phyloP scores from a whole-genome alignment of 1,284 basidiomycete genomes.

The Ceratobasidium sp. region DNA sequence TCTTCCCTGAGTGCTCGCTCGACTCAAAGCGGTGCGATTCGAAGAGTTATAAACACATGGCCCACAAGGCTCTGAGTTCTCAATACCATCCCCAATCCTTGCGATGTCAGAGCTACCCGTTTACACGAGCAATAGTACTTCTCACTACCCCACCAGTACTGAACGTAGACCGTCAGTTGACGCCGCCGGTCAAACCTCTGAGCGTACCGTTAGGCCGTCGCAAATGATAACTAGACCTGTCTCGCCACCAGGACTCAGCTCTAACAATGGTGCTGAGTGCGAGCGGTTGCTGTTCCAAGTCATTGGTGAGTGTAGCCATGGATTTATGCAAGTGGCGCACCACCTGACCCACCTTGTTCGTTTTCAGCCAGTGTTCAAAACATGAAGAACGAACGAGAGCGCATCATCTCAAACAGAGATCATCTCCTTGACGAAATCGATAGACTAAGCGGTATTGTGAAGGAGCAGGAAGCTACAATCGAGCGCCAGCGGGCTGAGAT shows the following conservation, averaged over 20 bases:
- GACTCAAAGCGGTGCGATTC: background rate
- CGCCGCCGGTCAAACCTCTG: background rate
- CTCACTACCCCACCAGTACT: background rate
- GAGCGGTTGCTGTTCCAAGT: slow-evolving; percentile 31
- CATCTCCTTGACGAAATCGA: slow-evolving; percentile 21
- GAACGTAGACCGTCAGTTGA: background rate
- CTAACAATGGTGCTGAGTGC: slow-evolving; percentile 5
- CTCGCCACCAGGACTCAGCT: background rate
- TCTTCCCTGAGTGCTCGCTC: background rate
- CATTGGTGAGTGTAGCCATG: slow-evolving; percentile 3
- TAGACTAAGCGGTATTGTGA: background rate
- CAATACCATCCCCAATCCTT: background rate
- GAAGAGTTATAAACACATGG: background rate
- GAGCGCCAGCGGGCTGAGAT: slow-evolving; percentile 4
- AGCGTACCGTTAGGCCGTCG: background rate
- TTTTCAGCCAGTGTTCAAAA: slow-evolving; percentile 15
- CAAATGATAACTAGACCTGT: background rate
- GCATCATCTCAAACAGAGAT: background rate
- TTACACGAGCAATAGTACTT: background rate
- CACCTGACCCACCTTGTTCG: background rate
- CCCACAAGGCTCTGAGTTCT: background rate
- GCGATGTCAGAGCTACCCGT: slow-evolving; percentile 19
- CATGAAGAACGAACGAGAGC: slow-evolving; percentile 26
- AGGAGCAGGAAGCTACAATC: background rate
- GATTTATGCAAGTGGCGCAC: background rate